Evolutionary conservation across 2,329 filamentous ascomycete genomes (phyloP).

Genomic region (Curvularia sp.): DNA sequence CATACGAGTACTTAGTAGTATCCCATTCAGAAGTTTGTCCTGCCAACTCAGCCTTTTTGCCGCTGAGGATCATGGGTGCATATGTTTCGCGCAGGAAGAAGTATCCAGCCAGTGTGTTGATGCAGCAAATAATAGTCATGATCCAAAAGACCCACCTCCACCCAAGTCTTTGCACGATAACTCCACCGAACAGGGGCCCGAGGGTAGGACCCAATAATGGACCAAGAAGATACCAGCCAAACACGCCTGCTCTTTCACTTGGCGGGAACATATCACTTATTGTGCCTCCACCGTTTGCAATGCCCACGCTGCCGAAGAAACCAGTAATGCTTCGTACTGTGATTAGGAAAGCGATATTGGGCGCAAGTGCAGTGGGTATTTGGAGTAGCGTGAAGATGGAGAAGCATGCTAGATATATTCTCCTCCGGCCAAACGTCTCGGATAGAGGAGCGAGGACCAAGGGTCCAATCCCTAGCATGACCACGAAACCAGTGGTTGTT

Average conservation of each 20-base stretch:
- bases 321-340: constrained; percentile 56
- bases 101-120: constrained; percentile 54
- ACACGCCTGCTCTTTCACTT: constrained; percentile 55
- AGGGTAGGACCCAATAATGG: constrained; percentile 54
- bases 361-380: constrained; percentile 57
- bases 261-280: constrained; percentile 62
- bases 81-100: constrained; percentile 57
- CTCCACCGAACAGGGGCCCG: constrained; percentile 55
- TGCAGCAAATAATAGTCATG: constrained; percentile 52
- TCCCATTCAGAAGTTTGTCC: constrained; percentile 29
- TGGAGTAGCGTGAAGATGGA: constrained; percentile 56
- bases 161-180: constrained; percentile 54
- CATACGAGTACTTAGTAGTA: constrained; percentile 51
- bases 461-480: constrained; percentile 59
- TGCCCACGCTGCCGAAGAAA: constrained; percentile 60
- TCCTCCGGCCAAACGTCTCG: constrained; percentile 57
- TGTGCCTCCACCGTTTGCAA: constrained; percentile 61
- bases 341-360: constrained; percentile 57
- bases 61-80: constrained; percentile 51
- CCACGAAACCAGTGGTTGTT: constrained; percentile 60
- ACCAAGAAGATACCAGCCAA: constrained; percentile 56
- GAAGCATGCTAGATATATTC: constrained; percentile 57
- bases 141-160: constrained; percentile 61
- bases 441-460: constrained; percentile 57
- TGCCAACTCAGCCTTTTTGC: constrained; percentile 48